phyloP scores from a whole-genome alignment of 495 filamentous ascomycete genomes.

The Hypoxylon lienhwacheense region DNA sequence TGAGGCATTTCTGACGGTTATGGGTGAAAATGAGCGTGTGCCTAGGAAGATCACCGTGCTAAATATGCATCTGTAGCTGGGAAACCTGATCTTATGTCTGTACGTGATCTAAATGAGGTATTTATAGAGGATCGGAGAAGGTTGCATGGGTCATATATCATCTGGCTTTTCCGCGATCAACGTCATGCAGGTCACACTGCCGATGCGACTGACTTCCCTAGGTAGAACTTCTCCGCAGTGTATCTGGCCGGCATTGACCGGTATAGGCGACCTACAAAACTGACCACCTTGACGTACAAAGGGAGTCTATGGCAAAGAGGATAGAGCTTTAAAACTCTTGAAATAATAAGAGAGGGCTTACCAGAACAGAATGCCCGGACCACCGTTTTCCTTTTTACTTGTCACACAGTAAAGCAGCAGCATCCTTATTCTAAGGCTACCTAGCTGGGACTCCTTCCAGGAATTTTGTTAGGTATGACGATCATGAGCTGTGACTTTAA shows the following conservation, averaged over 20 bases:
- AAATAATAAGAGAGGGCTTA: too few relatives aligned
- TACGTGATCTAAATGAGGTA: too few relatives aligned
- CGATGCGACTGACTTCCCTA: slow-evolving; percentile 10
- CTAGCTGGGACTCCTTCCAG: too few relatives aligned
- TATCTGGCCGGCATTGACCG: slow-evolving; percentile 2
- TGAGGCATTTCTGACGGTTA: slow-evolving; percentile 22
- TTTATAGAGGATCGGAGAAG: slow-evolving; percentile 7
- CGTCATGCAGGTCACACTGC: slow-evolving; percentile 6
- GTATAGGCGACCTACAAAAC: not conserved
- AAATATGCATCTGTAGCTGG: not conserved
- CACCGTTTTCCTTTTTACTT: too few relatives aligned
- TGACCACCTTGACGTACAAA: not conserved
- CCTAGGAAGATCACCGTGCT: not conserved
- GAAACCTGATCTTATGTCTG: too few relatives aligned
- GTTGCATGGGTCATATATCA: slow-evolving; percentile 9
- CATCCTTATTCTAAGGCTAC: too few relatives aligned
- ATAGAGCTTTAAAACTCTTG: not conserved
- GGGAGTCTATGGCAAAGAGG: slow-evolving; percentile 4
- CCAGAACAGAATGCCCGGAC: too few relatives aligned
- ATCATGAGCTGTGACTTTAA: too few relatives aligned
- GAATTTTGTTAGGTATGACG: too few relatives aligned
- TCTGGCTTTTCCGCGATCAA: slow-evolving; percentile 4
- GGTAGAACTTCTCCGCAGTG: slow-evolving; percentile 29
- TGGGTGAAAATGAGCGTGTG: not conserved
- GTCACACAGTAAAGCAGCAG: too few relatives aligned